phyloP scores from a whole-genome alignment of 2,329 filamentous ascomycete species.

The Ustulina deusta region DNA sequence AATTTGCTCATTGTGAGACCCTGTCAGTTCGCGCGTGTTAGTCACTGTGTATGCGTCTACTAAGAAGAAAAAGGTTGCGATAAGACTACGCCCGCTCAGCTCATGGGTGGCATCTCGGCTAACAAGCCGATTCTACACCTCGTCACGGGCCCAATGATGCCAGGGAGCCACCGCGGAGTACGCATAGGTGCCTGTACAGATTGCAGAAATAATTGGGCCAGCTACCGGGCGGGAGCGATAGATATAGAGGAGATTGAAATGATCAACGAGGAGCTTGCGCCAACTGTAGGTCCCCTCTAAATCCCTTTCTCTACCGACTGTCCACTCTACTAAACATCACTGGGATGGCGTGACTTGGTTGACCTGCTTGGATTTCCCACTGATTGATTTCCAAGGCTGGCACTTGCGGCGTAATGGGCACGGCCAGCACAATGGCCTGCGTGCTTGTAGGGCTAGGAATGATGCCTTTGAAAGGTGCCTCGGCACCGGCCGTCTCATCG shows the following conservation, averaged over 20 bases:
- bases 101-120: conserved; percentile 81
- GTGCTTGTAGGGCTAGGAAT: conserved; percentile 86
- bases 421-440: conserved; percentile 90
- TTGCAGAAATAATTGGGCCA: conserved; percentile 79
- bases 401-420: conserved; percentile 92
- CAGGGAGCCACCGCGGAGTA: conserved; percentile 72
- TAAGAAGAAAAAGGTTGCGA: conserved; percentile 68
- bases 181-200: conserved; percentile 80
- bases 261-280: conserved; percentile 79
- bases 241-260: conserved; percentile 78
- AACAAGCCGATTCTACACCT: conserved; percentile 78
- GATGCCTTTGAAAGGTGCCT: conserved; percentile 80
- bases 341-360: neutral
- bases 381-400: conserved; percentile 63
- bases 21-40: neutral
- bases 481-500: conserved; percentile 81
- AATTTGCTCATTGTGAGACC: neutral
- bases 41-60: neutral
- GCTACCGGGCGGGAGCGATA: conserved; percentile 72
- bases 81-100: conserved; percentile 78
- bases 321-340: neutral
- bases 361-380: conserved; percentile 1
- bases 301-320: neutral
- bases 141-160: conserved; percentile 81
- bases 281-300: conserved; percentile 63